Percentiles rank a stretch among this genome's conserved stretches.
Conservation (phyloP, 2,329 filamentous ascomycete genomes). For the Penicillium corylophilum region DNA sequence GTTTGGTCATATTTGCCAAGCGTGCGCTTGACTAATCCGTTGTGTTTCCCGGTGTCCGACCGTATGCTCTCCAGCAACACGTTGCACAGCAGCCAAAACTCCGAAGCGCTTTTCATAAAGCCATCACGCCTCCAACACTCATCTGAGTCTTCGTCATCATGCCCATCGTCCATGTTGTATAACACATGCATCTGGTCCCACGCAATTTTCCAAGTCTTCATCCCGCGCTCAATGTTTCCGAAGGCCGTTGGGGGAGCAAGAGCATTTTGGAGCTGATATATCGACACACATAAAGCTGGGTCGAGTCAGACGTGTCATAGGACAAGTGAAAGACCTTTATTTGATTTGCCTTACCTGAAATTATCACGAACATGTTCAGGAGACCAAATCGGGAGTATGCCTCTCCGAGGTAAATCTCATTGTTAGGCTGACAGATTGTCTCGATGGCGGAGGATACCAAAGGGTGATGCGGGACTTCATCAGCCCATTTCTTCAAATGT, state of each 20-base stretch:
- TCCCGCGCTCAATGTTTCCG: neutral
- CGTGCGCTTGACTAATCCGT: neutral
- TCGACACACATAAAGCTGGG: neutral
- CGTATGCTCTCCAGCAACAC: neutral
- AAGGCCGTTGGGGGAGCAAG: neutral
- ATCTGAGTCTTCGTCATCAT: neutral
- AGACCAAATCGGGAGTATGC: neutral
- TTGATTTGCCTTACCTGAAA: neutral
- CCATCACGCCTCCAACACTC: neutral
- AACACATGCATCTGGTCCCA: neutral
- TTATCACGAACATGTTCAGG: neutral
- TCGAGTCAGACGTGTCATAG: neutral
- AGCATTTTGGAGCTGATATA: neutral
- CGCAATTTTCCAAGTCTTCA: neutral
- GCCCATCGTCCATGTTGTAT: neutral
- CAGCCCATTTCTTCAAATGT: neutral
- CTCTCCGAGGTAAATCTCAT: neutral
- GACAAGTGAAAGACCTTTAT: too few species aligned
- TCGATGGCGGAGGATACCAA: neutral
- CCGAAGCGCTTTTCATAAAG: neutral
- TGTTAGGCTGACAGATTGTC: neutral
- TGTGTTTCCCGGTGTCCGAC: neutral
- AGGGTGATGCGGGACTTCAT: neutral
- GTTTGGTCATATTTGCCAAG: neutral
- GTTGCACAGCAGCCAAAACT: neutral